Evolutionary conservation across 495 filamentous ascomycete genomes (phyloP), one percentile per base, ranked within the genome.

Genomic region (Aspergillus incahuasiensis): DNA sequence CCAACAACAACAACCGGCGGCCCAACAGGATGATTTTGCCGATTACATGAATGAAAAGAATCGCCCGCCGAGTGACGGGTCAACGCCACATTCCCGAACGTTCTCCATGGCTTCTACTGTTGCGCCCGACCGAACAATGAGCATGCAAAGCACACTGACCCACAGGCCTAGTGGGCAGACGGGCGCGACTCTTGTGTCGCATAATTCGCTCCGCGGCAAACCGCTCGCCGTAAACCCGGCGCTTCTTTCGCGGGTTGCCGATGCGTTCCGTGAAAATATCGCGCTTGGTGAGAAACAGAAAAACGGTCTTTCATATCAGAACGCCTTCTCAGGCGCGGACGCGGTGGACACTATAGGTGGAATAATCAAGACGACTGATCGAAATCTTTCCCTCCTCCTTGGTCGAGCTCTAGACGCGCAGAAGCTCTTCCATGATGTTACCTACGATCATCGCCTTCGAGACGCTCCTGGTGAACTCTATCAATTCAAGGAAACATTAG

Each of bases 371-470:
- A 99, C 95, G 0, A 95, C 87, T 11, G 95, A 99, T 70, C 84
- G 95, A 48, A 99, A 97, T 64, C 75, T 99, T 59, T 94, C 95
- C 39, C 75, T 99, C 52, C 83, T 99, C 11, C 72, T 99, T n/a
- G 95, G 95, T 43, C 82, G 95, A 59, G 89, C 91, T 53, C 75
- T 99, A 42, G 95, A 99, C 74, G 95, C 95, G 40, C 95, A 99
- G 71, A 99, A 97, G 69, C 97, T 97, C 70, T 99, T 99, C 68
- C 95, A 97, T 69, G 95, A 99, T 81, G 95, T 97, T 39, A 96
- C 92, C 4, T 99, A 99, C 69, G 92, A 96, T 57, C 95, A 99
- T 67, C 84, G 95, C 45, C 75, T 99, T 52, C 86, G 95, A 62
- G 95, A 99, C 74, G 92, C 91, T 6, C 76, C 83, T 11, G 83